Percentiles rank a stretch among this genome's conserved stretches.
phyloP scores from a whole-genome alignment of 2,329 filamentous ascomycete species.

The Aspergillus vadensis region DNA sequence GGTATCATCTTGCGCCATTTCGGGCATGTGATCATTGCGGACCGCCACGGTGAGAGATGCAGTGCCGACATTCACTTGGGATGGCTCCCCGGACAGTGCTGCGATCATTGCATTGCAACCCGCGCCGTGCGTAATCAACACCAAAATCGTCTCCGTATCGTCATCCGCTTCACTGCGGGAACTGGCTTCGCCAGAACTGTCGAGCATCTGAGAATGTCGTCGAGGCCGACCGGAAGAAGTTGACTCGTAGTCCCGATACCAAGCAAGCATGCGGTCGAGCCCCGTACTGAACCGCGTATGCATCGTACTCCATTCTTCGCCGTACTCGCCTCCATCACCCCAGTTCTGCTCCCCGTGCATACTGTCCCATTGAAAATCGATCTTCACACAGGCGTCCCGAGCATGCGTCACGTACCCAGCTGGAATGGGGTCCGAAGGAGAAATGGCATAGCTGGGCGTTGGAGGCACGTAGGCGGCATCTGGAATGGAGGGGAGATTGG shows the following conservation, averaged over 20 bases:
- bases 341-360: conserved; percentile 76
- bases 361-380: conserved; percentile 98
- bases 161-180: conserved; percentile 58
- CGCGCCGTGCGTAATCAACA: conserved; percentile 91
- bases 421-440: conserved; percentile 77
- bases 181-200: conserved; percentile 18
- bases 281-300: conserved; percentile 84
- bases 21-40: conserved; percentile 50
- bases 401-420: conserved; percentile 87
- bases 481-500: conserved; percentile 30
- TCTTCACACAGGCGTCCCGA: conserved; percentile 76
- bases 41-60: conserved; percentile 89
- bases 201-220: conserved; percentile 21
- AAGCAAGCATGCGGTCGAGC: conserved; percentile 75
- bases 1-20: conserved; percentile 11
- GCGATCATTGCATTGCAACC: conserved; percentile 95
- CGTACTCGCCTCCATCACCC: conserved; percentile 83
- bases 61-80: conserved; percentile 85
- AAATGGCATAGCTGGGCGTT: conserved; percentile 79
- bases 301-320: conserved; percentile 96
- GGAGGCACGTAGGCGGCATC: conserved; percentile 69
- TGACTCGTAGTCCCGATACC: conserved; percentile 66
- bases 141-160: conserved; percentile 72
- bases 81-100: conserved; percentile 86
- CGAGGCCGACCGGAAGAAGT: conserved; percentile 13